Conservation (phyloP, 2,329 filamentous ascomycete species). For the Pseudofabraea citricarpa region DNA sequence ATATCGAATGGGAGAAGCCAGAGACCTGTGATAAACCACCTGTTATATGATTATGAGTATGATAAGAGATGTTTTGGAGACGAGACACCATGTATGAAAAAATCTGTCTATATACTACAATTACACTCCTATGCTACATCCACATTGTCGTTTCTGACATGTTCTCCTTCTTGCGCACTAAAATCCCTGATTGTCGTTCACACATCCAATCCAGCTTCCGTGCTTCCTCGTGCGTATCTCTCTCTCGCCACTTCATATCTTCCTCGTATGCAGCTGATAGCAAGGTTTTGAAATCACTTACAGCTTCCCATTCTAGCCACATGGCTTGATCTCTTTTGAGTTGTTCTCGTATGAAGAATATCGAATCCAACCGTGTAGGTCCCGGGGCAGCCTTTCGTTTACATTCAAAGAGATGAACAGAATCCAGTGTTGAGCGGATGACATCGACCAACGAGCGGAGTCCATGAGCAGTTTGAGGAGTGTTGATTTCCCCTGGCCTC, state of each 20-base stretch:
- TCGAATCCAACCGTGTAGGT: neutral
- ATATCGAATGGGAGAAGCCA: constrained; percentile 30
- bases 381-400: too few relatives aligned
- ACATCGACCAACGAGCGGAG: neutral
- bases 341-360: neutral
- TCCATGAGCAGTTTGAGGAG: too few relatives aligned
- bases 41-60: neutral
- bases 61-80: neutral
- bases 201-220: constrained; percentile 1
- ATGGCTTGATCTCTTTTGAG: neutral
- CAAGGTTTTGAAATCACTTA: neutral
- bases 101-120: neutral
- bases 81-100: neutral
- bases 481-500: neutral
- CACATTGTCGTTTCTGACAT: too few relatives aligned
- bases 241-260: constrained; percentile 1
- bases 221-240: neutral
- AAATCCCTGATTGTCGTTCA: neutral
- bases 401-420: neutral
- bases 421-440: neutral
- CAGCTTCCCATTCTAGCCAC: neutral
- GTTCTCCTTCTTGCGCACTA: too few relatives aligned
- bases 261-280: neutral
- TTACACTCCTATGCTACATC: neutral
- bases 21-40: constrained; percentile 41